Conservation (phyloP, 2,329 filamentous ascomycete genomes). For the Xylariomycetidae sp. region DNA sequence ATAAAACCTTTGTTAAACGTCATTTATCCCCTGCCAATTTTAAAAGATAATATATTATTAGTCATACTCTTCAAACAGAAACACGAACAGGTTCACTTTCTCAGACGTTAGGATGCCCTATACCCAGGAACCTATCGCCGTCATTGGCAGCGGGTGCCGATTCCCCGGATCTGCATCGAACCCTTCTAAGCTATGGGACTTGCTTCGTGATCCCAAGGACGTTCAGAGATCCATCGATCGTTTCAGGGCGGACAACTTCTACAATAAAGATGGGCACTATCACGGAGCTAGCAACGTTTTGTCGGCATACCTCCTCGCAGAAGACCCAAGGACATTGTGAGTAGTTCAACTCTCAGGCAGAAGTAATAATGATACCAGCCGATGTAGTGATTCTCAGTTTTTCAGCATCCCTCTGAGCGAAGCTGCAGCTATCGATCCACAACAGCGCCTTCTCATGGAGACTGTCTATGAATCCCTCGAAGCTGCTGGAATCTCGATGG, state of each 20-base stretch:
- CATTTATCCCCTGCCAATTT: no score
- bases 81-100: neutral
- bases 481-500: constrained; percentile 2
- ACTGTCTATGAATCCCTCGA: constrained; percentile 47
- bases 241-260: constrained; percentile 1
- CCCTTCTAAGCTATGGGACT: constrained; percentile 1
- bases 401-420: constrained; percentile 5
- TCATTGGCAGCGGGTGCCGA: constrained; percentile 1
- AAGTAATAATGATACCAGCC: neutral
- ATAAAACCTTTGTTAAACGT: no score
- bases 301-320: neutral
- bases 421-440: constrained; percentile 14
- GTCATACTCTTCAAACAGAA: no score
- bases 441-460: constrained; percentile 39
- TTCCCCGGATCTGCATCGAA: constrained; percentile 1
- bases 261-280: constrained; percentile 1
- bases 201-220: neutral
- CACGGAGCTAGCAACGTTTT: neutral
- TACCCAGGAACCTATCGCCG: neutral
- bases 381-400: constrained; percentile 1
- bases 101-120: neutral
- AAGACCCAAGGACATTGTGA: constrained; percentile 10
- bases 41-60: no score
- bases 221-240: neutral
- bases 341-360: neutral